Conservation (phyloP, 2,329 filamentous ascomycete species). For the Drechslerella coelobrocha region DNA sequence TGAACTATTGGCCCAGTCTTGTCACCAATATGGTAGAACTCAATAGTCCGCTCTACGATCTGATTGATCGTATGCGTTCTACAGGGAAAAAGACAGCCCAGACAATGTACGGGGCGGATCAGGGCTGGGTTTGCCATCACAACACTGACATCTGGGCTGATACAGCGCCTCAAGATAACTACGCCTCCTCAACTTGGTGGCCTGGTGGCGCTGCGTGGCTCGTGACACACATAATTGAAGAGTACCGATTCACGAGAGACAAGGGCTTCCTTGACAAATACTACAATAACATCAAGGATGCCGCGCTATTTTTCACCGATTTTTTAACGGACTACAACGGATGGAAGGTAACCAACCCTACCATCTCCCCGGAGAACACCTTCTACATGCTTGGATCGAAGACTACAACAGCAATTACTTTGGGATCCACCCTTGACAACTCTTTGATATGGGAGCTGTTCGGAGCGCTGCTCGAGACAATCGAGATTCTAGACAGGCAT, state of each 20-base stretch:
- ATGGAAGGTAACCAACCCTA: slow-evolving; percentile 58
- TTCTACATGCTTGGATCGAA: slow-evolving; percentile 52
- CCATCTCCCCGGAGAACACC: slow-evolving; percentile 58
- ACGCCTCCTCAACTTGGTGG: slow-evolving; percentile 56
- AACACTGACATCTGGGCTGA: slow-evolving; percentile 60
- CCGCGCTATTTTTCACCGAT: slow-evolving; percentile 58
- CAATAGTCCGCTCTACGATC: slow-evolving; percentile 59
- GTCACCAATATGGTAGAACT: slow-evolving; percentile 57
- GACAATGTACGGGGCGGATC: slow-evolving; percentile 57
- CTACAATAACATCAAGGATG: slow-evolving; percentile 56
- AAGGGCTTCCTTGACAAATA: slow-evolving; percentile 54
- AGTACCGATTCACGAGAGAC: slow-evolving; percentile 58
- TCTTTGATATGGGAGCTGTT: slow-evolving; percentile 60
- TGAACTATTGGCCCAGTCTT: slow-evolving; percentile 63
- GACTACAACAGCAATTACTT: slow-evolving; percentile 56
- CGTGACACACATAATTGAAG: slow-evolving; percentile 58
- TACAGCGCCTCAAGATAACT: slow-evolving; percentile 58
- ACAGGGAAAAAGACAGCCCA: slow-evolving; percentile 57
- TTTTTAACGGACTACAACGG: slow-evolving; percentile 57
- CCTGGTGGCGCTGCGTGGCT: slow-evolving; percentile 60
- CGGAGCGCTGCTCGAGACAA: slow-evolving; percentile 53
- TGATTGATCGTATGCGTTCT: slow-evolving; percentile 58
- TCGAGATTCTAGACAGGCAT: slow-evolving; percentile 52
- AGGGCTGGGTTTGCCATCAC: slow-evolving; percentile 58
- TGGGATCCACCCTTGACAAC: slow-evolving; percentile 62